Evolutionary conservation across 2,329 filamentous ascomycete species (phyloP).

Genomic region (Ophiocordyceps australis): DNA sequence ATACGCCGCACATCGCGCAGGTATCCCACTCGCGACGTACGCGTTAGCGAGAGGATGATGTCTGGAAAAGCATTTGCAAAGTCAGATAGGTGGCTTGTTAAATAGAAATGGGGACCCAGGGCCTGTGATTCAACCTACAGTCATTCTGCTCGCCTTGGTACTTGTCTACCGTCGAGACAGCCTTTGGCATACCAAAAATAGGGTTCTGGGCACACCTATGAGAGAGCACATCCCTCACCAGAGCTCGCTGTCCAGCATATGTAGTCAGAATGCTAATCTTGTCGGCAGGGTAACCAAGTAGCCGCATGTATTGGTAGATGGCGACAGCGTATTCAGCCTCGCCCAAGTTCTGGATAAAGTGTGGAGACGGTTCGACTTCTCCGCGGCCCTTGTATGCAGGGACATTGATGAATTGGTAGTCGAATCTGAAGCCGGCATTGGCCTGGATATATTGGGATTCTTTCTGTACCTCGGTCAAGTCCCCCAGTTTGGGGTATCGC

Average conservation of each 20-base stretch:
- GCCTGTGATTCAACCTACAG: slow-evolving; percentile 50
- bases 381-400: slow-evolving; percentile 81
- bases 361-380: slow-evolving; percentile 76
- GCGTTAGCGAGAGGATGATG: slow-evolving; percentile 80
- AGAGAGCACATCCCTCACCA: slow-evolving; percentile 71
- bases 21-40: slow-evolving; percentile 80
- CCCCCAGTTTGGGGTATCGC: slow-evolving; percentile 70
- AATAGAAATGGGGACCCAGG: neutral
- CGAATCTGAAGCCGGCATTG: slow-evolving; percentile 83
- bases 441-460: slow-evolving; percentile 56
- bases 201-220: slow-evolving; percentile 71
- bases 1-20: slow-evolving; percentile 83
- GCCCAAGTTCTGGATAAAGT: slow-evolving; percentile 91
- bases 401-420: slow-evolving; percentile 95
- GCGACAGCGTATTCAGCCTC: slow-evolving; percentile 96
- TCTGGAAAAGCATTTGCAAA: slow-evolving; percentile 34
- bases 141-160: slow-evolving; percentile 99
- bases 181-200: slow-evolving; percentile 76
- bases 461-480: slow-evolving; percentile 56
- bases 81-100: slow-evolving; percentile 8
- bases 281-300: slow-evolving; percentile 73
- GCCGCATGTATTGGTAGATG: slow-evolving; percentile 90
- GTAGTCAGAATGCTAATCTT: slow-evolving; percentile 83
- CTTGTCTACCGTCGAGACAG: slow-evolving; percentile 91
- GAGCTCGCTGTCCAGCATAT: slow-evolving; percentile 78